These are phyloP conservation scores for Brasenia schreberi DNA, from an alignment of 164 flowering plant species.

Conservation along the genomic window DNA sequence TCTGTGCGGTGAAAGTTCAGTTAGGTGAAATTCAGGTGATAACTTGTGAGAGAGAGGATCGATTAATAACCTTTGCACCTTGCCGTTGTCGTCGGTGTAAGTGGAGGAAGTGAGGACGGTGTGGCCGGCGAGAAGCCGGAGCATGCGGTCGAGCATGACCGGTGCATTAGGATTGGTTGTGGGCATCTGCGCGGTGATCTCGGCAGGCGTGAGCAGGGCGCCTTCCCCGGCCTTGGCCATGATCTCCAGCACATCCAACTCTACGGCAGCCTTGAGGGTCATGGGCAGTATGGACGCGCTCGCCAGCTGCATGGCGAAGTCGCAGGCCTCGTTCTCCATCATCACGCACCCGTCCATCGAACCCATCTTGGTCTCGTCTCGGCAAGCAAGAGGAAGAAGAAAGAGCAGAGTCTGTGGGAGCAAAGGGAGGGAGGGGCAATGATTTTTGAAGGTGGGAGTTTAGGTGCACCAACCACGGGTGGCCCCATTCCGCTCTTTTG, in stretches of 20 bases:
- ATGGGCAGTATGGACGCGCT: slow-evolving; percentile 56
- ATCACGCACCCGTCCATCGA: not conserved
- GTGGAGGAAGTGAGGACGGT: slow-evolving; percentile 40
- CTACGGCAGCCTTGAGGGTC: slow-evolving; percentile 57
- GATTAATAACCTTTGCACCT: not conserved
- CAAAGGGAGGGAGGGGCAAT: not conserved
- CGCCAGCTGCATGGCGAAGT: slow-evolving; percentile 54
- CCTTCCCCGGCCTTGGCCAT: slow-evolving; percentile 44
- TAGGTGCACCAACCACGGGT: not conserved
- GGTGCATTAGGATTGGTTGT: slow-evolving; percentile 52
- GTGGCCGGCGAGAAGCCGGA: slow-evolving; percentile 59
- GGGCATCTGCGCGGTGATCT: slow-evolving; percentile 51
- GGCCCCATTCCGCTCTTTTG: not conserved
- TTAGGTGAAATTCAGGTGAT: too few relatives aligned
- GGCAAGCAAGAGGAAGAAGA: not conserved
- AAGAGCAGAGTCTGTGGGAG: not conserved
- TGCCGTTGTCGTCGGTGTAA: slow-evolving; percentile 9
- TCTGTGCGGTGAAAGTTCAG: too few relatives aligned
- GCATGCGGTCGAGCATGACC: slow-evolving; percentile 61
- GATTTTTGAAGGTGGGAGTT: not conserved
- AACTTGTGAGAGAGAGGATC: not conserved
- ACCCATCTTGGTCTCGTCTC: not conserved
- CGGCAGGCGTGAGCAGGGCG: slow-evolving; percentile 35
- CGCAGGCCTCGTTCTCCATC: slow-evolving; percentile 35
- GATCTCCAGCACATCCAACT: slow-evolving; percentile 66